Evolutionary conservation across 768 basidiomycete species (phyloP), one percentile per base, ranked within the genome.

Genomic region (Suillus ampliporus): DNA sequence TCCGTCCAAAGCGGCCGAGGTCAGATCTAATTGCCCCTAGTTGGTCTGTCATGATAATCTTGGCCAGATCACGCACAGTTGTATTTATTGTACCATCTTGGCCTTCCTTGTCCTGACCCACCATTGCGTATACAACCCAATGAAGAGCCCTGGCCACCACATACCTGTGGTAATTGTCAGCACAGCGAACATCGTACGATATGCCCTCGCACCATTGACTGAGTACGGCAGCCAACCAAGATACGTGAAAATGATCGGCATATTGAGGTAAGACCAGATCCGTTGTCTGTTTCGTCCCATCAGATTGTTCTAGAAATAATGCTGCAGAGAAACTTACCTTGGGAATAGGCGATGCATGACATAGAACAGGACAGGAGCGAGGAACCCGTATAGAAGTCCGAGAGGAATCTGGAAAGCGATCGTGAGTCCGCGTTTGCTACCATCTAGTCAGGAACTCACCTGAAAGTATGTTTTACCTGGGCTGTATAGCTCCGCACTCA

Each of bases 71-170:
- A 35, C 46, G 43, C 14, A 53, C 47, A 67, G 63, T 56, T 65
- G 77, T 77, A 65, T 72, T 83, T 85, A 64, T 78, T 79, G 71
- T 83, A 83, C 80, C 80, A 82, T n/a, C 67, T 71, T 6, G 82
- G 82, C 19, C n/a, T 75, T 68, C 44, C 77, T 71, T 9, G 75
- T 78, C 53, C 83, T 73, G 23, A 81, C 78, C 81, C 81, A 85
- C 77, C 80, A 84, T 67, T 84, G 83, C 5, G 80, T 78, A 19
- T 71, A 70, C 57, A 81, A 71, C 4, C 85, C 84, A 58, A 86
- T 84, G 28, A 85, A 72, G 51, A 84, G 65, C 62, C 84, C 84
- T 7, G 82, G 80, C 78, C 82, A 83, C 81, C 83, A 84, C 74
- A 68, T 63, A 72, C 65, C 65, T 65, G 37, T 15, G 34, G 26